Percentiles rank a stretch among this genome's conserved stretches.
Conservation (phyloP, 1,284 basidiomycete species). For the Vanrija sp. region DNA sequence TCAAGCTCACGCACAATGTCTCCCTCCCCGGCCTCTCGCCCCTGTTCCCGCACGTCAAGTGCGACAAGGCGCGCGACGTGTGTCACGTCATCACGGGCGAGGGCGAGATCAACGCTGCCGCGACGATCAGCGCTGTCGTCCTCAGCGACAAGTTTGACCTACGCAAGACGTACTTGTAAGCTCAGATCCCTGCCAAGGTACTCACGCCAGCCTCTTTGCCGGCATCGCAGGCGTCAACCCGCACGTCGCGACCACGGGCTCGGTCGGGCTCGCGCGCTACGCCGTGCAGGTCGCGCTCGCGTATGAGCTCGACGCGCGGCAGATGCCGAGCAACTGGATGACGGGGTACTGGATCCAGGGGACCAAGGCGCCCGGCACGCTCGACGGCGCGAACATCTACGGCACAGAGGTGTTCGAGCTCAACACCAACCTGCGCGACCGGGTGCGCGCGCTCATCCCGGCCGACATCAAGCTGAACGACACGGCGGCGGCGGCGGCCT, state of each 20-base stretch:
- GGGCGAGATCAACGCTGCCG: conserved; percentile 55
- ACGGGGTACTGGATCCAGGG: conserved; percentile 50
- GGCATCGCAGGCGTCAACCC: conserved; percentile 55
- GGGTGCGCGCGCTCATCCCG: conserved; percentile 43
- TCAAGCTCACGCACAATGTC: conserved; percentile 47
- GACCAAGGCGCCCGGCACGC: conserved; percentile 42
- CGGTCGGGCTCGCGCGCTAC: conserved; percentile 52
- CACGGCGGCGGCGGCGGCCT: conserved; percentile 38
- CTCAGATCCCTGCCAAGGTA: not conserved
- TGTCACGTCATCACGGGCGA: conserved; percentile 49
- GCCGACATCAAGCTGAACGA: conserved; percentile 47
- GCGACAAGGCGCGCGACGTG: conserved; percentile 48
- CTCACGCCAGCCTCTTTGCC: conserved; percentile 37
- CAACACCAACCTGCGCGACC: conserved; percentile 52
- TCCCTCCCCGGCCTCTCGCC: conserved; percentile 52
- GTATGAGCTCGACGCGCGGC: conserved; percentile 54
- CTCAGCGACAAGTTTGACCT: conserved; percentile 51
- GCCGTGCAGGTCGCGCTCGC: conserved; percentile 53
- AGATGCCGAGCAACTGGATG: conserved; percentile 52
- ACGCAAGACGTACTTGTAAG: conserved; percentile 53
- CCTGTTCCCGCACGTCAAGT: conserved; percentile 51
- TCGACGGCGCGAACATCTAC: conserved; percentile 39
- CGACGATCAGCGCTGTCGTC: conserved; percentile 38
- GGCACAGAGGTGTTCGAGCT: conserved; percentile 57
- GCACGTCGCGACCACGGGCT: conserved; percentile 49